phyloP scores from a whole-genome alignment of 176 grass and related monocot genomes.

The Rhipidocladum racemiflorum region DNA sequence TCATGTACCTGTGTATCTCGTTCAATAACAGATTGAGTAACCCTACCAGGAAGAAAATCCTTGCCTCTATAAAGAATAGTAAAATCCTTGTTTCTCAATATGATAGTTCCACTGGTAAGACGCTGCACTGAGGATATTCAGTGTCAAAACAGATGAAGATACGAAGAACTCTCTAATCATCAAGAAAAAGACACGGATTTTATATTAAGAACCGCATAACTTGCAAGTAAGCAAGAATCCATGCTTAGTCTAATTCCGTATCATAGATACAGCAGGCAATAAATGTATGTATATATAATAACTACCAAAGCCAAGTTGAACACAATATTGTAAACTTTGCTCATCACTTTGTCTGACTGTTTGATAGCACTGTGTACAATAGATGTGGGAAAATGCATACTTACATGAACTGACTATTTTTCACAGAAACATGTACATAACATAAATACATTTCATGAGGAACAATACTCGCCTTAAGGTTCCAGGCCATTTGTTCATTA shows the following conservation, averaged over 20 bases:
- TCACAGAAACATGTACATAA: not conserved
- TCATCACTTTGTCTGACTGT: not conserved
- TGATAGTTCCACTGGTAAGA: conserved; percentile 85
- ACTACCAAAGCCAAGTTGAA: not conserved
- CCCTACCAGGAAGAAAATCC: conserved; percentile 75
- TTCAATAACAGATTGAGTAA: conserved; percentile 51
- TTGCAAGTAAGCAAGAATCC: conserved; percentile 1
- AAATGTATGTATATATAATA: not conserved
- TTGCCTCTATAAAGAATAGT: conserved; percentile 97
- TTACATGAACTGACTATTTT: not conserved
- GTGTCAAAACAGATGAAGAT: conserved; percentile 47
- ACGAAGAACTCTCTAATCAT: conserved; percentile 12
- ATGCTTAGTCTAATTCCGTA: not conserved
- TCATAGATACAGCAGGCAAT: not conserved
- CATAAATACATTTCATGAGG: not conserved
- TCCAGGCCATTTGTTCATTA: conserved; percentile 74
- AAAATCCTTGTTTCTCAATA: conserved; percentile 91
- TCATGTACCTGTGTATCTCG: conserved; percentile 56
- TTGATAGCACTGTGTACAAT: not conserved
- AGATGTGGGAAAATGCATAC: not conserved
- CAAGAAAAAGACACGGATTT: conserved; percentile 1
- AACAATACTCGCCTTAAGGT: conserved; percentile 72
- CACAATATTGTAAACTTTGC: not conserved
- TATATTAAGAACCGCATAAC: conserved; percentile 4
- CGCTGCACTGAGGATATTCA: conserved; percentile 64